Base-by-base conservation (phyloP, 768 basidiomycete genomes). In the Tulasnella calospora region DNA sequence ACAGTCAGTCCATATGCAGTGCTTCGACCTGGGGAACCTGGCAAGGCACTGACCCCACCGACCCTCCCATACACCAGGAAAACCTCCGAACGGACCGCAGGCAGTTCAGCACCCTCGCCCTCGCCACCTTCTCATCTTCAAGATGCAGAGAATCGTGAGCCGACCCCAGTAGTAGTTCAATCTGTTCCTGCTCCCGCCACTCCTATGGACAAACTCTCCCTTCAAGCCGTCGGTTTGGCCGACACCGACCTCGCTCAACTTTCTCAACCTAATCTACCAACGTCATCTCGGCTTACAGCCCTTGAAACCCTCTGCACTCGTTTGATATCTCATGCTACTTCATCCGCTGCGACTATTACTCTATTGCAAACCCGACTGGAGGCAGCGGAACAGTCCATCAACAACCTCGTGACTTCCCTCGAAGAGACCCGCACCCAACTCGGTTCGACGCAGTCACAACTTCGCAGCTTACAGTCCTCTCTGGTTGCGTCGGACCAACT, bases 301-400 rank as follows among this genome's bases (percentile, higher is more conserved):
- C 75, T 76, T 40, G 75, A 76, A 36, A 69, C 51, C 23, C 57
- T 76, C 55, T 67, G 55, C 75, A 76, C 75, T 76, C 75, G 75
- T 76, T 76, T 76, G 27, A 38, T 76, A 33, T 57, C 75, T 35
- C 75, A 76, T 40, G 61, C 51, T 76, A 76, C 75, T 40, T 57
- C 75, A 38, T 46, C 75, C 30, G 57, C 57, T 40, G 57, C 75
- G 35, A 76, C 57, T 41, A 76, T 76, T 35, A 38, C 75, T 40
- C 33, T 40, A 55, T 55, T 76, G 30, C 47, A 76, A 61, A 41
- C 9, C 23, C 21, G 75, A 69, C 75, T 76, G 38, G 75, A 76
- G 12, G 55, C 55, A 17, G 75, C 75, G 15, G 75, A 76, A 44
- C 36, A 51, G 36, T 69, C 75, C 46, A 76, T 76, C 57, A 40